Conservation (phyloP, 495 filamentous ascomycete genomes). For the Evansstolkia leycettana region DNA sequence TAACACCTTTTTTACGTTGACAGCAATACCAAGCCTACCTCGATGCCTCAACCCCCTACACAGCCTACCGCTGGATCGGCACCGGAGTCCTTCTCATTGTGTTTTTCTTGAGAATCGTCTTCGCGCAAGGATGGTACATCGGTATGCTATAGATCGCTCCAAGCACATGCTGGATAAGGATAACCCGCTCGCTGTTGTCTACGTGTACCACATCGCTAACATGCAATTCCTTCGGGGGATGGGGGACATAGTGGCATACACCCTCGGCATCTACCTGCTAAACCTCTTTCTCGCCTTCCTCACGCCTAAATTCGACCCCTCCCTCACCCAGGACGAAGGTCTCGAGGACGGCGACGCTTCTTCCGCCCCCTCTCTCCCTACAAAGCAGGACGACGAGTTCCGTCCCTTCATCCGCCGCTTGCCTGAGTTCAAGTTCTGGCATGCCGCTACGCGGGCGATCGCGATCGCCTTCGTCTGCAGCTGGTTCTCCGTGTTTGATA, state of each 20-base stretch:
- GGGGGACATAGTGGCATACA: conserved; percentile 89
- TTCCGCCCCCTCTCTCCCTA: conserved; percentile 56
- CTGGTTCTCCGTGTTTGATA: conserved; percentile 88
- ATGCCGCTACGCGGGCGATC: conserved; percentile 81
- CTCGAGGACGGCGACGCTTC: conserved; percentile 81
- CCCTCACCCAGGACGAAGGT: conserved; percentile 85
- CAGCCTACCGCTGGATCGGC: conserved; percentile 77
- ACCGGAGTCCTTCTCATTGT: conserved; percentile 59
- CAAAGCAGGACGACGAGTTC: conserved; percentile 94
- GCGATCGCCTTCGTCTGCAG: conserved; percentile 73
- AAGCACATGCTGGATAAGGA: too few species aligned
- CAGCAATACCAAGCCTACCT: conserved; percentile 93
- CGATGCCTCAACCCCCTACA: conserved; percentile 81
- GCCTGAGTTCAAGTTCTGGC: conserved; percentile 99
- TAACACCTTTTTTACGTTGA: too few species aligned
- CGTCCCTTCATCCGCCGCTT: conserved; percentile 89
- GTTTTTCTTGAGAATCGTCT: conserved; percentile 80
- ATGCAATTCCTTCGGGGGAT: too few species aligned
- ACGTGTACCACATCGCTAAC: too few species aligned
- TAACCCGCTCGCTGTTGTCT: too few species aligned
- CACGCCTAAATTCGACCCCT: conserved; percentile 97
- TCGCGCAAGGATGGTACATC: conserved; percentile 97
- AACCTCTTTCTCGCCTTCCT: conserved; percentile 99
- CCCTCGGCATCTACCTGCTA: conserved; percentile 95
- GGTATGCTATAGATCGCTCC: too few species aligned